A percentile compares a stretch with the other conserved stretches of the same genome.
These are phyloP conservation scores for Lactifluus piperatus DNA, from an alignment of 768 basidiomycete genomes.

Conservation along the genomic window DNA sequence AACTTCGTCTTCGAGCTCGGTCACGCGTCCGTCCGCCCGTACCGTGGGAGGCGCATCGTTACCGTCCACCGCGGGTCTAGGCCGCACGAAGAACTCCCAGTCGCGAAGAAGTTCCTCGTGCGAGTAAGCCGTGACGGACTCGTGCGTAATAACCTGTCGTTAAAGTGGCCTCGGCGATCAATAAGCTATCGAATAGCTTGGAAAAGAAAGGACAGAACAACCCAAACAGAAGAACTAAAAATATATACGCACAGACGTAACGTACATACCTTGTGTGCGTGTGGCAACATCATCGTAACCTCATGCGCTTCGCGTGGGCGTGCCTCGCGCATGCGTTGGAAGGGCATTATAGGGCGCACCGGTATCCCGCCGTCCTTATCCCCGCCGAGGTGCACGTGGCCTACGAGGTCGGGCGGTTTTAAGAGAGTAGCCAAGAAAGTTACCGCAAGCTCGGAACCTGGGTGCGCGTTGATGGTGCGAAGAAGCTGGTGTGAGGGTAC, in stretches of 20 bases:
- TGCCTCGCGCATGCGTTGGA: conserved; percentile 64
- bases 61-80: conserved; percentile 26
- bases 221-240: too few relatives aligned
- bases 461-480: conserved; percentile 69
- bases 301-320: conserved; percentile 65
- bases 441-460: conserved; percentile 46
- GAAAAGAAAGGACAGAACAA: not conserved
- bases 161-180: not conserved
- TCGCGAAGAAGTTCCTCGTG: conserved; percentile 53
- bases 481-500: conserved; percentile 85
- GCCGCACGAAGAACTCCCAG: conserved; percentile 55
- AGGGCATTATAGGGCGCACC: conserved; percentile 54
- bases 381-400: conserved; percentile 54
- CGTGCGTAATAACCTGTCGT: conserved; percentile 18
- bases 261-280: conserved; percentile 34
- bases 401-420: conserved; percentile 80
- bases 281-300: conserved; percentile 51
- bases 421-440: conserved; percentile 71
- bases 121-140: conserved; percentile 33
- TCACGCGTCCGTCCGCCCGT: conserved; percentile 45
- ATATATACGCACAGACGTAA: not conserved
- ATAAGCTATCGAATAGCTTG: not conserved
- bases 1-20: conserved; percentile 68
- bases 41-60: conserved; percentile 27
- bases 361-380: conserved; percentile 47